Percentiles rank a stretch among this genome's conserved stretches.
phyloP scores from a whole-genome alignment of 225 moss, liverwort and hornwort genomes.

The Anthoceros angustus region DNA sequence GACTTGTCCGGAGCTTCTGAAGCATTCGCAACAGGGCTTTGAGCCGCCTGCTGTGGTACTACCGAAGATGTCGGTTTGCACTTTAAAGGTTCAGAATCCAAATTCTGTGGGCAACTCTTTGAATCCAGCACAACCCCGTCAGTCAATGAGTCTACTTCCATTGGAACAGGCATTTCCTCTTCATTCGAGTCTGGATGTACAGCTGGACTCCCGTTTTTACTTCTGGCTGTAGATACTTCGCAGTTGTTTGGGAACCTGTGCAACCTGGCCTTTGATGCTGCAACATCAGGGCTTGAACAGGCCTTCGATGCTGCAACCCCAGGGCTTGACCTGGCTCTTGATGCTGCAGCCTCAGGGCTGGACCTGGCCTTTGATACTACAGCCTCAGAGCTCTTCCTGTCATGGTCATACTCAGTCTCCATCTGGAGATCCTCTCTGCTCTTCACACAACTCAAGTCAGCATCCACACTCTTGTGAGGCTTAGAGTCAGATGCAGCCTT shows the following conservation, averaged over 20 bases:
- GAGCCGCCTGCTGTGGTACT: too few relatives aligned
- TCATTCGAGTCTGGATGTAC: conserved; percentile 7
- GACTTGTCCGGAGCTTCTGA: too few relatives aligned
- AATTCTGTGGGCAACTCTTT: too few relatives aligned
- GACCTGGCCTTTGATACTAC: background rate
- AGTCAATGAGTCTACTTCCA: conserved; percentile 36
- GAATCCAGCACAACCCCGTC: conserved; percentile 3
- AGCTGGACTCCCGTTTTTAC: conserved; percentile 13
- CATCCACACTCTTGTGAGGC: background rate
- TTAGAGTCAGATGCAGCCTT: background rate
- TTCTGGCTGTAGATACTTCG: conserved; percentile 15
- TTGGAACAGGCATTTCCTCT: conserved; percentile 20
- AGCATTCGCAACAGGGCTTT: too few relatives aligned
- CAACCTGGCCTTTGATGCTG: conserved; percentile 8
- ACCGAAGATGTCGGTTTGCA: too few relatives aligned
- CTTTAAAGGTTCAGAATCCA: too few relatives aligned
- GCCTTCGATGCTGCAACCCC: too few relatives aligned
- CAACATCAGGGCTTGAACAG: too few relatives aligned
- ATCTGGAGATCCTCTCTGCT: background rate
- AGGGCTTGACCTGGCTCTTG: background rate
- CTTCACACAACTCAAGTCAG: background rate
- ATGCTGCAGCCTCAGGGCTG: background rate
- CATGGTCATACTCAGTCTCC: background rate
- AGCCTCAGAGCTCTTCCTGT: background rate
- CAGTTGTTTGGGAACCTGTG: conserved; percentile 16